These are phyloP conservation scores for Cryptosporidium ubiquitum DNA, from an alignment of 169 alveolate species.

Conservation along the genomic window DNA sequence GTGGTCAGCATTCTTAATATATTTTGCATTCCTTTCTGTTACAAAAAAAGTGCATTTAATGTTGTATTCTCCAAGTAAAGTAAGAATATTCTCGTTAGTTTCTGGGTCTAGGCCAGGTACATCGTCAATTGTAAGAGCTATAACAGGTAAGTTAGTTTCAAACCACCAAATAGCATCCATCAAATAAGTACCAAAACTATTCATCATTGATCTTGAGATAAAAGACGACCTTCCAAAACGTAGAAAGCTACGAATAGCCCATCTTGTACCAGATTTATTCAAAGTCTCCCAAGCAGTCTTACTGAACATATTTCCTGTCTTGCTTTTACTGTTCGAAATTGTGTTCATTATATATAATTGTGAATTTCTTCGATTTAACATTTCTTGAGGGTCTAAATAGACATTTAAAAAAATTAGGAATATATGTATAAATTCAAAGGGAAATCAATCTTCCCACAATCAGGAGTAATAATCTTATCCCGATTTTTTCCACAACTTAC, in stretches of 20 bases:
- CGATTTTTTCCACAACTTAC: background rate
- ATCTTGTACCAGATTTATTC: conserved; percentile 53
- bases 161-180: conserved; percentile 72
- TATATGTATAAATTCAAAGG: background rate
- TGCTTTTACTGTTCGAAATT: conserved; percentile 55
- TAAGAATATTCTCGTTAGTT: conserved; percentile 24
- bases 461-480: background rate
- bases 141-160: conserved; percentile 42
- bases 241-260: conserved; percentile 52
- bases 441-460: background rate
- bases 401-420: background rate
- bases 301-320: conserved; percentile 52
- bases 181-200: conserved; percentile 41
- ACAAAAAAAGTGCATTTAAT: conserved; percentile 73
- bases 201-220: conserved; percentile 53
- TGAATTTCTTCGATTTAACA: conserved; percentile 2
- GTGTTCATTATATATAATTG: conserved; percentile 34
- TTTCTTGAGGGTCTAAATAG: conserved; percentile 26
- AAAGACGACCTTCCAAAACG: conserved; percentile 63
- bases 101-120: conserved; percentile 68
- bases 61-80: conserved; percentile 26
- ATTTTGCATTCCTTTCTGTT: conserved; percentile 68
- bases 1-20: conserved; percentile 38
- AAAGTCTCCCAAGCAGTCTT: conserved; percentile 69
- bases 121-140: conserved; percentile 75